Base-by-base conservation (phyloP, 192 early-diverging fungal genomes). In the Linnemannia exigua region DNA sequence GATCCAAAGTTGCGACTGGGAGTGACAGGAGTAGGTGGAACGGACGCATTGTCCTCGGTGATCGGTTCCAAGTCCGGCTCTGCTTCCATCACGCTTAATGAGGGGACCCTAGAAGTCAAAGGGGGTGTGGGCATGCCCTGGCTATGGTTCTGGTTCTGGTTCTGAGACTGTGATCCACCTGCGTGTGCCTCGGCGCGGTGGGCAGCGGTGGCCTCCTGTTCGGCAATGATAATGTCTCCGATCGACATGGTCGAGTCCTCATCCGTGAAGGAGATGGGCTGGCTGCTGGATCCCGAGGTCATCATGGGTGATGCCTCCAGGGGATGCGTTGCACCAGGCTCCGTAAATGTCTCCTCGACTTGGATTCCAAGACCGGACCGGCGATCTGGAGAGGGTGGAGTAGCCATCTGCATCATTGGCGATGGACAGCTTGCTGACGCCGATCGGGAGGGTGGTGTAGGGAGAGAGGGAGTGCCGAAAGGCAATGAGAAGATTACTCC, bases 351-450 rank as follows among this genome's bases (percentile, higher is more conserved):
- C 9, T 78, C 70, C 28, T 80, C 58, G 5, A 79, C 77, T 25
- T 86, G 84, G 31, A 86, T 86, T 25, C 84, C 84, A 12, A 86
- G 54, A 0, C 84, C 84, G 17, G 78, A 75, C 33, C 84, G 68
- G 37, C 79, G 71, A 4, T 69, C 35, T 1, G 84, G 84, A 0
- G 84, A 86, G 16, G 74, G 73, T 8, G 84, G 84, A 3, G 75
- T 80, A 2, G 48, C 77, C 31, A 75, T 70, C 46, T 47, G 82
- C 51, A 79, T 74, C 44, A 75, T 67, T 11, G 80, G 80, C 25
- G 80, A 76, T 5, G 74, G 74, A 37, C 72, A 72, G 47, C 67
- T 71, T 4, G 50, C 50, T 20, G 67, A 52, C 0, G 52, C 67
- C 19, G 75, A 33, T 35, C 70, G 63, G 77, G 73, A 78, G 0